phyloP scores from a whole-genome alignment of 495 filamentous ascomycete species.

The Neurospora sp. region DNA sequence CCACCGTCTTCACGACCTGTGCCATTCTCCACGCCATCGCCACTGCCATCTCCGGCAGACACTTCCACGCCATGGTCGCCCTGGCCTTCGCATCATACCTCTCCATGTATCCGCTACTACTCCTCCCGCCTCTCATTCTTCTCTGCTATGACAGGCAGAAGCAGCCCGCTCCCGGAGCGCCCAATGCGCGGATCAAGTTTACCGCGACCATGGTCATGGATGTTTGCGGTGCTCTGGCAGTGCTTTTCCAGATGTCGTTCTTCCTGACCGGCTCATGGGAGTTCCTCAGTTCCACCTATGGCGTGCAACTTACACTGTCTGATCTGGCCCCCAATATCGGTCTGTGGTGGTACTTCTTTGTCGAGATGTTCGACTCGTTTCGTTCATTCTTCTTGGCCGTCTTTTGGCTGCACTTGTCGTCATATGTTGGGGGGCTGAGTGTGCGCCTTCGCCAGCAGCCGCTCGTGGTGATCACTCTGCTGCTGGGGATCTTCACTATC shows the following conservation, averaged over 20 bases:
- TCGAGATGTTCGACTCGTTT: conserved; percentile 99
- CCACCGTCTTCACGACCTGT: conserved; percentile 81
- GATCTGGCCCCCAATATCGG: conserved; percentile 93
- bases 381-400: conserved; percentile 93
- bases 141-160: conserved; percentile 65
- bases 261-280: conserved; percentile 74
- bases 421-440: conserved; percentile 77
- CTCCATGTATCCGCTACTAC: conserved; percentile 79
- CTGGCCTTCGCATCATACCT: conserved; percentile 81
- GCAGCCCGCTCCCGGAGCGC: background rate
- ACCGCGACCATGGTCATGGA: conserved; percentile 38
- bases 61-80: conserved; percentile 72
- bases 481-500: conserved; percentile 79
- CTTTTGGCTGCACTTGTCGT: conserved; percentile 89
- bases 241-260: conserved; percentile 60
- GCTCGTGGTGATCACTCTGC: conserved; percentile 67
- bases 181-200: conserved; percentile 27
- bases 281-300: conserved; percentile 82
- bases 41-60: conserved; percentile 66
- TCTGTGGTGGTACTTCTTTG: conserved; percentile 99
- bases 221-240: conserved; percentile 35
- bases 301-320: conserved; percentile 79
- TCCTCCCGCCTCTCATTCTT: conserved; percentile 73
- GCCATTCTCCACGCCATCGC: conserved; percentile 78
- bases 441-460: conserved; percentile 75